A percentile compares a stretch with the other conserved stretches of the same genome.
Evolutionary conservation across 2,329 filamentous ascomycete species (phyloP).

Genomic region (Ilyonectria mors-panacis): DNA sequence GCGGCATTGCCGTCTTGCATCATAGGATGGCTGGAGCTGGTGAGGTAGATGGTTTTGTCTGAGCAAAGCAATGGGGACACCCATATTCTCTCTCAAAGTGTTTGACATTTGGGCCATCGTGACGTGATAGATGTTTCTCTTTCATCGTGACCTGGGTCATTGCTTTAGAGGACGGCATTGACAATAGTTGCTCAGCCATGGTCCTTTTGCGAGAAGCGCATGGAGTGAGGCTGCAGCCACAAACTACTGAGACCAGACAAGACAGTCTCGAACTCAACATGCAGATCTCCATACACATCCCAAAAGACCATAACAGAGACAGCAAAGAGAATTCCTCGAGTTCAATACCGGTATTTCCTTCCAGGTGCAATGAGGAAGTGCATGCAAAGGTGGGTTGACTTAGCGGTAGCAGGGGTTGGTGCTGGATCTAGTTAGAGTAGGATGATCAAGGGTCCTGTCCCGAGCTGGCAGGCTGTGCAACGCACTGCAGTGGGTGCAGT

Average conservation of each 20-base stretch:
- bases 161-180: too few relatives aligned
- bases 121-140: constrained; percentile 5
- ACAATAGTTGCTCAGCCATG: too few relatives aligned
- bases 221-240: too few relatives aligned
- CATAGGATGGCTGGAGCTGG: constrained; percentile 35
- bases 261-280: not conserved
- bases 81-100: constrained; percentile 42
- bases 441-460: constrained; percentile 20
- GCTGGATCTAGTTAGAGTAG: constrained; percentile 11
- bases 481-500: not conserved
- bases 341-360: not conserved
- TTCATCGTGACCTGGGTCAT: not conserved
- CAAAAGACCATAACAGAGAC: constrained; percentile 3
- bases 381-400: not conserved
- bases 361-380: not conserved
- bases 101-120: constrained; percentile 8
- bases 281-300: constrained; percentile 6
- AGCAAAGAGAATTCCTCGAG: not conserved
- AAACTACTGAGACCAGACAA: not conserved
- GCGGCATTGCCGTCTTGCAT: constrained; percentile 25
- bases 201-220: too few relatives aligned
- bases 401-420: not conserved
- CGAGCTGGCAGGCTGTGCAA: constrained; percentile 9
- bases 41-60: constrained; percentile 46
- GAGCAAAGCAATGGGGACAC: constrained; percentile 43